A percentile compares a stretch with the other conserved stretches of the same genome.
Evolutionary conservation across 345 rosid genomes (phyloP).

Genomic region (Syzygium aqueum): DNA sequence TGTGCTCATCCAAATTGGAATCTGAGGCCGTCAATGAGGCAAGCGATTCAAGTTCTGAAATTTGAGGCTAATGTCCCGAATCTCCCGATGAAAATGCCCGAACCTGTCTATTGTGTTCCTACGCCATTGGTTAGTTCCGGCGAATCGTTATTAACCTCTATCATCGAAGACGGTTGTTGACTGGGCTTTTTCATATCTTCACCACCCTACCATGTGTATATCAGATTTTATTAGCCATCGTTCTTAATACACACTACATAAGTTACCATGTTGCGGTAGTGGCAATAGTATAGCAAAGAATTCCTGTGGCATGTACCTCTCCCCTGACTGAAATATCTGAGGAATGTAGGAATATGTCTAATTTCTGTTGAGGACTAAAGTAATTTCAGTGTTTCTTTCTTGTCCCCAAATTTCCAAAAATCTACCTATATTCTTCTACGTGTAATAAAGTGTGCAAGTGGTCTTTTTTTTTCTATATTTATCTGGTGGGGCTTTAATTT

Average conservation of each 20-base stretch:
- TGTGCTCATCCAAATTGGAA: constrained; percentile 47
- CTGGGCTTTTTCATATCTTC: background rate
- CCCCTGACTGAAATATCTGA: background rate
- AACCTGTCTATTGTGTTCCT: constrained; percentile 22
- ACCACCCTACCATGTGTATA: background rate
- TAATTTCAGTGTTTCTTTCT: background rate
- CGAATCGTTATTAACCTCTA: constrained; percentile 10
- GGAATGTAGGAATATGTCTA: background rate
- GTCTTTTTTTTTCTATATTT: no score
- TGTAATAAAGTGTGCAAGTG: no score
- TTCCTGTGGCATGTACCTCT: background rate
- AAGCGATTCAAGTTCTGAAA: constrained; percentile 38
- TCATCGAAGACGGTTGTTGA: constrained; percentile 25
- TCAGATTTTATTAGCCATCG: background rate
- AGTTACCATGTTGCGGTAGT: background rate
- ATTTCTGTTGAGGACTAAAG: background rate
- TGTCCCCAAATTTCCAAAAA: background rate
- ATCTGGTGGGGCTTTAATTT: no score
- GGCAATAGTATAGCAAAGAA: background rate
- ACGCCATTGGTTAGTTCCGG: constrained; percentile 11
- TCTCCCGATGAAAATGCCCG: constrained; percentile 33
- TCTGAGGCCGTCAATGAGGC: constrained; percentile 35
- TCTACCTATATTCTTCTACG: background rate
- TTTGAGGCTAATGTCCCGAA: constrained; percentile 24
- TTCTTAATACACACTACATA: background rate